A percentile compares a stretch with the other conserved stretches of the same genome.
Evolutionary conservation across 768 basidiomycete genomes (phyloP).

Genomic region (Clavaria fumosa): DNA sequence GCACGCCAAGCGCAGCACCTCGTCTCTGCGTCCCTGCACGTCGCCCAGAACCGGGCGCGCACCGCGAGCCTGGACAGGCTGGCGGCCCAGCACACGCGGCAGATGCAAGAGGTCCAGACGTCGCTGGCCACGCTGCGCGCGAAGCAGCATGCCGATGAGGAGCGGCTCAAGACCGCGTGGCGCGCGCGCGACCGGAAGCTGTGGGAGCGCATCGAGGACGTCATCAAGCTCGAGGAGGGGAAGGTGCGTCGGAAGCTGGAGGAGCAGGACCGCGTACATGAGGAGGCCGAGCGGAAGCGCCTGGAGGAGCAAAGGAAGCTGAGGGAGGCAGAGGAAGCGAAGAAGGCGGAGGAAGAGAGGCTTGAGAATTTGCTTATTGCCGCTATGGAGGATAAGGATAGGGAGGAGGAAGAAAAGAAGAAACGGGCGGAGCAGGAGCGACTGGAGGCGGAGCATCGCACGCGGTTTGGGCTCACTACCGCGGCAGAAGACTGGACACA

Average conservation of each 20-base stretch:
- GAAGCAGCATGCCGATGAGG: slow-evolving; percentile 31
- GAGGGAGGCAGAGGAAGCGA: slow-evolving; percentile 27
- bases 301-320: slow-evolving; percentile 31
- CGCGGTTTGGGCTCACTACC: slow-evolving; percentile 34
- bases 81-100: slow-evolving; percentile 28
- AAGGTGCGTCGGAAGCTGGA: slow-evolving; percentile 36
- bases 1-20: slow-evolving; percentile 29
- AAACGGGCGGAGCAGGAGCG: slow-evolving; percentile 15
- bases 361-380: slow-evolving; percentile 26
- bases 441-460: slow-evolving; percentile 21
- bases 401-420: slow-evolving; percentile 25
- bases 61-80: slow-evolving; percentile 21
- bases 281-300: slow-evolving; percentile 32
- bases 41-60: slow-evolving; percentile 31
- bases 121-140: slow-evolving; percentile 28
- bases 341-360: slow-evolving; percentile 33
- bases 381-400: slow-evolving; percentile 25
- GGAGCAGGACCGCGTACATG: slow-evolving; percentile 35
- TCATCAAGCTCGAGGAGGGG: slow-evolving; percentile 49
- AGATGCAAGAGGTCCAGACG: slow-evolving; percentile 35
- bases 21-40: slow-evolving; percentile 20
- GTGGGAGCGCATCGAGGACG: slow-evolving; percentile 44
- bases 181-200: slow-evolving; percentile 36
- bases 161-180: slow-evolving; percentile 29
- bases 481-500: slow-evolving; percentile 50